These are phyloP conservation scores for Nephelium lappaceum DNA, from an alignment of 345 rosid genomes.

Conservation along the genomic window DNA sequence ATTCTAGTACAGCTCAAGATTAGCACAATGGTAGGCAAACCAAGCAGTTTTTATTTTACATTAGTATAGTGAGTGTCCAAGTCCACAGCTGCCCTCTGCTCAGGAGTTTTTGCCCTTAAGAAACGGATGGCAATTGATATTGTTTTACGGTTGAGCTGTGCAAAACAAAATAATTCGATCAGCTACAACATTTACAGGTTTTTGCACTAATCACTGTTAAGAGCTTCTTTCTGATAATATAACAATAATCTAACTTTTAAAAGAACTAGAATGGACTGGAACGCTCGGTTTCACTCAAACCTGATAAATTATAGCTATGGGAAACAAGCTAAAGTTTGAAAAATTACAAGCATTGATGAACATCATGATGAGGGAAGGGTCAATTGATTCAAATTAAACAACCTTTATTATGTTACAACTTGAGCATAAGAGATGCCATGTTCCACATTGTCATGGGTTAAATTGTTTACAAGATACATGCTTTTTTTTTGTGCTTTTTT, in stretches of 20 bases:
- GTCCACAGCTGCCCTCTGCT: constrained; percentile 96
- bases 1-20: background rate
- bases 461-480: too few relatives aligned
- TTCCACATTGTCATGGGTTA: background rate
- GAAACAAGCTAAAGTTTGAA: background rate
- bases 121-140: constrained; percentile 85
- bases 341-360: background rate
- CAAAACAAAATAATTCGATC: constrained; percentile 15
- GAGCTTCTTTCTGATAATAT: background rate
- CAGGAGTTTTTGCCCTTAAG: constrained; percentile 83
- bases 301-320: background rate
- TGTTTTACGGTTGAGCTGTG: constrained; percentile 69
- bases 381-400: background rate
- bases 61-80: constrained; percentile 91
- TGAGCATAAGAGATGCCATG: background rate
- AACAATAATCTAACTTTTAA: background rate
- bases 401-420: background rate
- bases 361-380: background rate
- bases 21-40: background rate
- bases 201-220: background rate
- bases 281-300: background rate
- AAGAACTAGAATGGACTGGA: background rate
- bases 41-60: constrained; percentile 38
- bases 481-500: too few relatives aligned
- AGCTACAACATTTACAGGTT: background rate